Evolutionary conservation across 176 grass and related monocot genomes (phyloP), one percentile per base, ranked within the genome.

Genomic region (Neostapfia colusana): DNA sequence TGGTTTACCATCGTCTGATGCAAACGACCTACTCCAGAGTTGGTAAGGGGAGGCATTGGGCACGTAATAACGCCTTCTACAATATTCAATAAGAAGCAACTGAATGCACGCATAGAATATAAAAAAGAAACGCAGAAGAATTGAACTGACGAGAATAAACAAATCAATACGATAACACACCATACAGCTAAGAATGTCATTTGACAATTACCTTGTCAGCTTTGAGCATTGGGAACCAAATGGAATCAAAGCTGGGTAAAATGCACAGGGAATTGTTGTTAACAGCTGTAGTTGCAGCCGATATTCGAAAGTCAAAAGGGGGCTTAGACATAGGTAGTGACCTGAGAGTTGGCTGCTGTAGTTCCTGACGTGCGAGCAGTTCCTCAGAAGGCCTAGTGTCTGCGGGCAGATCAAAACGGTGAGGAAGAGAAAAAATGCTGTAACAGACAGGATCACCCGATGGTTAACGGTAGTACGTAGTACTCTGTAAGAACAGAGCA

Each of bases 1-100:
- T 46, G 63, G 31, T 78, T 88, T 92, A 99, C 95, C 92, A 58
- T 28, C 84, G 35, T 99, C 95, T 58, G 95, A 99, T 84, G 95
- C 78, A 81, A 92, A 99, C 55, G 78, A 82, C 42, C 95, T 90
- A 71, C 91, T 95, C 89, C 89, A 99, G 20, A 85, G 68, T 84
- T 86, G 80, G 77, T 92, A 99, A 13, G 83, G 81, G 82, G 89
- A 90, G 20, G 74, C 63, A 80, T 86, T 88, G 35, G 87, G 81
- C 76, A 92, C 67, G 63, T 88, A 86, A 69, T 56, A 65, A 28
- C 27, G 12, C 20, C 71, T 76, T 80, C 86, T 88, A 34, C 3
- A 66, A 65, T 42, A 70, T 76, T 49, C 66, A 80, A 76, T 77
- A 34, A 77, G 14, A 46, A 24, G 10, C 17, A 4, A 37, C n/a